These are phyloP conservation scores for Globisporangium polare DNA, from an alignment of 352 stramenopile species.

Conservation along the genomic window DNA sequence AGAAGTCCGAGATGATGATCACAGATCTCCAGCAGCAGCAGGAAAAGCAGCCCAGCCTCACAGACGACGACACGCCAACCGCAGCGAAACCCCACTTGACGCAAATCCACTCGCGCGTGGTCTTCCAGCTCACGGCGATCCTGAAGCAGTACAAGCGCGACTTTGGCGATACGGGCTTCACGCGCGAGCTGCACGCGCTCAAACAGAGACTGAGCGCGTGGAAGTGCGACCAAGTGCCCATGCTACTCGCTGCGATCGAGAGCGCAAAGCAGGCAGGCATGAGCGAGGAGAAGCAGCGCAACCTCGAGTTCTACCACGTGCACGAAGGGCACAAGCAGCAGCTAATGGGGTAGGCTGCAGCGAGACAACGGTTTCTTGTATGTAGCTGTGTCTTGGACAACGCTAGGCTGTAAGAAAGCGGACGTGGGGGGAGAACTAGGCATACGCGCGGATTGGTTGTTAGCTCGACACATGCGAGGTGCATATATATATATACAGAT, in stretches of 20 bases:
- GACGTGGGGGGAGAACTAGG: neutral
- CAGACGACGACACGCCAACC: neutral
- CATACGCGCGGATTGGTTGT: neutral
- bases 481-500: conserved; percentile 6
- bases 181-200: conserved; percentile 23
- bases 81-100: conserved; percentile 30
- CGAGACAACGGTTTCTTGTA: neutral
- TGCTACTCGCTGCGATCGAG: conserved; percentile 25
- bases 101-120: conserved; percentile 48
- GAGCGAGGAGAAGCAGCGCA: conserved; percentile 52
- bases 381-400: neutral
- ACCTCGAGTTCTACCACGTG: conserved; percentile 71
- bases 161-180: conserved; percentile 43
- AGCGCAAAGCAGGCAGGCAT: conserved; percentile 21
- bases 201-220: conserved; percentile 29
- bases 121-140: conserved; percentile 38
- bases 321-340: conserved; percentile 13
- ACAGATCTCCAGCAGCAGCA: conserved; percentile 23
- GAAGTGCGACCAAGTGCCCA: conserved; percentile 30
- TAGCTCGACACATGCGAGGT: neutral
- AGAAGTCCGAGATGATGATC: conserved; percentile 22
- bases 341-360: neutral
- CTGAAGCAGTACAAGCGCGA: conserved; percentile 29
- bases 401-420: neutral
- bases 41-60: conserved; percentile 1